Evolutionary conservation across 2,329 filamentous ascomycete species (phyloP).

Genomic region (Botrytis cinerea): DNA sequence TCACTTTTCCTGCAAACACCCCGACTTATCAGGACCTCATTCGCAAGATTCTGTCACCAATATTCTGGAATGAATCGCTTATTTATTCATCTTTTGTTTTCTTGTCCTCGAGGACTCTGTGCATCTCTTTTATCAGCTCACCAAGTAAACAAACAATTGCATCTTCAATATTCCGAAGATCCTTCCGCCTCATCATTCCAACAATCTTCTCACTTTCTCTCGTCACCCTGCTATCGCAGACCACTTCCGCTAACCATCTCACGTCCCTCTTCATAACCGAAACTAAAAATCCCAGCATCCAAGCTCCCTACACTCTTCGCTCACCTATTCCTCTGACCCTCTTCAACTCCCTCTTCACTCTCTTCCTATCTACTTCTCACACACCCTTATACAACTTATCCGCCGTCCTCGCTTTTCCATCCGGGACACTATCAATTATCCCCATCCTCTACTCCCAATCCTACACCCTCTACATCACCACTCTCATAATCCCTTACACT

Average conservation of each 20-base stretch:
- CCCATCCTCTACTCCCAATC: conserved; percentile 49
- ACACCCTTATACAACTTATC: conserved; percentile 45
- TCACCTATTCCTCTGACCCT: conserved; percentile 45
- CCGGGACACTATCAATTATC: conserved; percentile 49
- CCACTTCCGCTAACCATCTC: conserved; percentile 38
- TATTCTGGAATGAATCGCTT: conserved; percentile 49
- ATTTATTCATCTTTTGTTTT: conserved; percentile 50
- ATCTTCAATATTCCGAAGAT: conserved; percentile 46
- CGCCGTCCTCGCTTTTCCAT: conserved; percentile 47
- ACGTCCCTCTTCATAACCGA: conserved; percentile 44
- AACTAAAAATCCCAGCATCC: conserved; percentile 45
- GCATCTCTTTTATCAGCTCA: conserved; percentile 46
- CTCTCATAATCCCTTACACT: conserved; percentile 47
- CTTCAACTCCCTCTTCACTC: conserved; percentile 50
- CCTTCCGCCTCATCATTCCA: conserved; percentile 47
- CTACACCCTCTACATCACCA: conserved; percentile 51
- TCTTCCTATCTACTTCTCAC: conserved; percentile 47
- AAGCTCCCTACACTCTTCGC: conserved; percentile 39
- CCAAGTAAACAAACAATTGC: conserved; percentile 43
- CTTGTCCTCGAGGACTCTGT: conserved; percentile 47
- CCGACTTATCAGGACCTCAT: conserved; percentile 46
- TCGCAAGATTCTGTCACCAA: conserved; percentile 48
- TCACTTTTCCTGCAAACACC: conserved; percentile 42
- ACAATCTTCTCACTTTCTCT: conserved; percentile 46
- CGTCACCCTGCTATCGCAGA: conserved; percentile 43